A percentile compares a stretch with the other conserved stretches of the same genome.
Conservation (phyloP, 2,329 filamentous ascomycete species). For the Trematosphaeria pertusa region DNA sequence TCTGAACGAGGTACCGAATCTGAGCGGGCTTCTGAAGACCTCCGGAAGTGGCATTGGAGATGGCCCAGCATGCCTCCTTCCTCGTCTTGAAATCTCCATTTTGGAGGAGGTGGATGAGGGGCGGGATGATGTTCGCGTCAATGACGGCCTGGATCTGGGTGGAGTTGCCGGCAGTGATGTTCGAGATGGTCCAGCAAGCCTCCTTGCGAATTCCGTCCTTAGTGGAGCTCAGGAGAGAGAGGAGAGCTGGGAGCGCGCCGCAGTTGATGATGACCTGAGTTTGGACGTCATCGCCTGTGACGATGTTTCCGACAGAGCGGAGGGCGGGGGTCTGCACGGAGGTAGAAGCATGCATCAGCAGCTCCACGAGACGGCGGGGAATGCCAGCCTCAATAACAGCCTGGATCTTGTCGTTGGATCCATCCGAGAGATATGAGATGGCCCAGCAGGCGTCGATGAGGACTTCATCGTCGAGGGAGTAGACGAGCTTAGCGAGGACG, state of each 20-base stretch:
- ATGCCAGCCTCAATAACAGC: slow-evolving; percentile 98
- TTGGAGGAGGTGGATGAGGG: slow-evolving; percentile 92
- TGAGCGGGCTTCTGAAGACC: slow-evolving; percentile 98
- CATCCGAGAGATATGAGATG: slow-evolving; percentile 97
- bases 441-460: slow-evolving; percentile 99
- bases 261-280: slow-evolving; percentile 99
- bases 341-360: slow-evolving; percentile 97
- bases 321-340: slow-evolving; percentile 98
- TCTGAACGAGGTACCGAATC: slow-evolving; percentile 90
- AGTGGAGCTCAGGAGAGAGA: slow-evolving; percentile 91
- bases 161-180: slow-evolving; percentile 97
- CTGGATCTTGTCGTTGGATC: slow-evolving; percentile 98
- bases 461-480: slow-evolving; percentile 97
- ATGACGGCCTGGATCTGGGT: slow-evolving; percentile 97
- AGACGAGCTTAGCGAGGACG: slow-evolving; percentile 95
- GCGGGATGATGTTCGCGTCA: slow-evolving; percentile 95
- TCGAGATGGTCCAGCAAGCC: slow-evolving; percentile 99
- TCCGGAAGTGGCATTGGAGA: slow-evolving; percentile 96
- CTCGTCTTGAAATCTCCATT: slow-evolving; percentile 99
- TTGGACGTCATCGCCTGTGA: slow-evolving; percentile 97
- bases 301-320: slow-evolving; percentile 97
- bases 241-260: slow-evolving; percentile 87
- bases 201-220: slow-evolving; percentile 99
- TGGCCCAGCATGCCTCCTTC: slow-evolving; percentile 99
- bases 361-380: slow-evolving; percentile 91